A percentile compares a stretch with the other conserved stretches of the same genome.
Evolutionary conservation across 495 filamentous ascomycete genomes (phyloP).

Genomic region (Penicillium samsonianum): DNA sequence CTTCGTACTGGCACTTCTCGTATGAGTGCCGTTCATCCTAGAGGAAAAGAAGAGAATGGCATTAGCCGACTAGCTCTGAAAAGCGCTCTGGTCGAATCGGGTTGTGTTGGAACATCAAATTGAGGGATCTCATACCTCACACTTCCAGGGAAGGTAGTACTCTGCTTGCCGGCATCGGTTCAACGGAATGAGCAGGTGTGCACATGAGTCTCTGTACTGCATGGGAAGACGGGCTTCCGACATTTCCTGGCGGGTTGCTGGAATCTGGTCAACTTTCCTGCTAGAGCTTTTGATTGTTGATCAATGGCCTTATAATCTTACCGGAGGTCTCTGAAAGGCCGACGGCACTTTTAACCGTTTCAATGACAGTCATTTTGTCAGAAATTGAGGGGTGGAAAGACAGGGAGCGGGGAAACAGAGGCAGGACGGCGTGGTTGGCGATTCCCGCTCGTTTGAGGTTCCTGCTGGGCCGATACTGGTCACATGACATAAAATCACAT

Average conservation of each 20-base stretch:
- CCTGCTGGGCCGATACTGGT: slow-evolving; percentile 29
- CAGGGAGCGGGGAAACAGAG: slow-evolving; percentile 22
- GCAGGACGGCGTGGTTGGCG: slow-evolving; percentile 31
- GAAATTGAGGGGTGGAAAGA: slow-evolving; percentile 18
- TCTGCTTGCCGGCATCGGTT: slow-evolving; percentile 91
- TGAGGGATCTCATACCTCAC: slow-evolving; percentile 66
- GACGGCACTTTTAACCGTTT: slow-evolving; percentile 57
- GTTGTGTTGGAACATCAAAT: neutral
- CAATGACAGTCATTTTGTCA: slow-evolving; percentile 48
- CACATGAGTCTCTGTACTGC: slow-evolving; percentile 91
- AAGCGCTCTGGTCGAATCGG: neutral
- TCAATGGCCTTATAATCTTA: slow-evolving; percentile 37
- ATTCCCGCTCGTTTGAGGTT: slow-evolving; percentile 36
- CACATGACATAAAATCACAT: slow-evolving; percentile 34
- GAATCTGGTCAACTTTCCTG: slow-evolving; percentile 26
- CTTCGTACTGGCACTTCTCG: slow-evolving; percentile 98
- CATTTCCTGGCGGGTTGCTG: slow-evolving; percentile 88
- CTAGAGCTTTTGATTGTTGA: slow-evolving; percentile 22
- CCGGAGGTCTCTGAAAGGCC: slow-evolving; percentile 48
- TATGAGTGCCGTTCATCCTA: slow-evolving; percentile 94
- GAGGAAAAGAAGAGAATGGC: neutral
- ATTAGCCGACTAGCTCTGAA: slow-evolving; percentile 8
- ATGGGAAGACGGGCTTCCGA: slow-evolving; percentile 84
- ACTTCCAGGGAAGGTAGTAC: slow-evolving; percentile 97
- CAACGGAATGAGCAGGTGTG: slow-evolving; percentile 88